phyloP scores from a whole-genome alignment of 169 alveolate species.

The Cryptosporidium sp. region DNA sequence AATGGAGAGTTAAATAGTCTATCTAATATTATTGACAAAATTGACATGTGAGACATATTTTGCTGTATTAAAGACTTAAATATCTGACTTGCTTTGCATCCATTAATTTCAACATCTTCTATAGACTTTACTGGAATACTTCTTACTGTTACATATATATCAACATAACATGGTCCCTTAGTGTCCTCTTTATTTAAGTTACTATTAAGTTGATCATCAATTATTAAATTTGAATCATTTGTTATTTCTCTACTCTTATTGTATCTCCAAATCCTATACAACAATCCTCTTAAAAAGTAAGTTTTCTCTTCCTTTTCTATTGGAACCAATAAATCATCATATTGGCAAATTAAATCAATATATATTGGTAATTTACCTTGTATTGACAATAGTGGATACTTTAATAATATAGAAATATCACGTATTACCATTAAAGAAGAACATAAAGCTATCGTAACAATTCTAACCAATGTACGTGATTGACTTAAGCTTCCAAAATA shows the following conservation, averaged over 20 bases:
- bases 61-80: not conserved
- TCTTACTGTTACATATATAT: conserved; percentile 33
- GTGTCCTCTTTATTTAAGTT: not conserved
- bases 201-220: not conserved
- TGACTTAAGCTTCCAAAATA: conserved; percentile 27
- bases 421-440: conserved; percentile 59
- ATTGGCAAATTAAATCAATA: conserved; percentile 47
- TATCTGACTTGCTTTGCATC: conserved; percentile 14
- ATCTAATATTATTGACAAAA: conserved; percentile 32
- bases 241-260: not conserved
- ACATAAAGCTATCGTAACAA: conserved; percentile 55
- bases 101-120: conserved; percentile 55
- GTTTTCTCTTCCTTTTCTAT: conserved; percentile 42
- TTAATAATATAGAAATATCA: conserved; percentile 33
- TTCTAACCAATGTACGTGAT: conserved; percentile 49
- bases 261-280: conserved; percentile 41
- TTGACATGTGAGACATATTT: conserved; percentile 28
- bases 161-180: not conserved
- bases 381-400: conserved; percentile 54
- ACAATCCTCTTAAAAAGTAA: conserved; percentile 51
- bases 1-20: conserved; percentile 33
- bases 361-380: conserved; percentile 43
- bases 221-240: not conserved
- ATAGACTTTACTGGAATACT: conserved; percentile 37
- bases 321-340: conserved; percentile 64